A percentile compares a stretch with the other conserved stretches of the same genome.
These are phyloP conservation scores for Fraxinus sp. DNA, from an alignment of 305 asterid species.

Conservation along the genomic window DNA sequence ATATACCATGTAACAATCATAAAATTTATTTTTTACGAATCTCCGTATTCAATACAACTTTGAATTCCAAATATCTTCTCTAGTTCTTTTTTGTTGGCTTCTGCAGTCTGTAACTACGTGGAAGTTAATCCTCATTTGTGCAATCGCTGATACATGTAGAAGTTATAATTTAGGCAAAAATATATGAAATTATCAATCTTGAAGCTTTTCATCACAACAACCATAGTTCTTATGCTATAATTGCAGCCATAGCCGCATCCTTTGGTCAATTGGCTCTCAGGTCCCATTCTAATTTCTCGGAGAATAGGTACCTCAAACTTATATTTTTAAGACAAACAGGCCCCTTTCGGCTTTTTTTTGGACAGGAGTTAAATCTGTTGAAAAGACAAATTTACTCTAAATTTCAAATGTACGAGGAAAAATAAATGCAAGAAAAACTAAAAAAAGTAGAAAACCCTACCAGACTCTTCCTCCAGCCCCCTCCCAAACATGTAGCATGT, in stretches of 20 bases:
- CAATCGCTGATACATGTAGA: not conserved
- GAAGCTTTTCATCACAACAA: not conserved
- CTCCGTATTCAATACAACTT: not conserved
- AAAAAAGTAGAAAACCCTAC: not conserved
- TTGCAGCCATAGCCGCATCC: not conserved
- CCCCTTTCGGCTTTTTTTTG: not conserved
- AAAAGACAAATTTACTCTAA: not conserved
- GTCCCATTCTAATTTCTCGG: not conserved
- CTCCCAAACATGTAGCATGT: not conserved
- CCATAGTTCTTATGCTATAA: not conserved
- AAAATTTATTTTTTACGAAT: too few relatives aligned
- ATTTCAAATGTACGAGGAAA: not conserved
- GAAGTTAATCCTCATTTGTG: not conserved
- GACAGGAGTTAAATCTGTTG: not conserved
- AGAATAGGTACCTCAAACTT: not conserved
- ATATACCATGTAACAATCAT: not conserved
- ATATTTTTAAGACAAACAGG: not conserved
- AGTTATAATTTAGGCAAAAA: not conserved
- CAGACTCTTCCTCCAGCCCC: not conserved
- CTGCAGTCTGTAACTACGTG: not conserved
- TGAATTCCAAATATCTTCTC: not conserved
- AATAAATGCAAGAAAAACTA: not conserved
- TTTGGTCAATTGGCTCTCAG: not conserved
- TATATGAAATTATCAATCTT: not conserved
- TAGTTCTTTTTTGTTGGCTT: not conserved